Conservation (phyloP, 495 filamentous ascomycete genomes). For the Thermothielavioides terrestris region DNA sequence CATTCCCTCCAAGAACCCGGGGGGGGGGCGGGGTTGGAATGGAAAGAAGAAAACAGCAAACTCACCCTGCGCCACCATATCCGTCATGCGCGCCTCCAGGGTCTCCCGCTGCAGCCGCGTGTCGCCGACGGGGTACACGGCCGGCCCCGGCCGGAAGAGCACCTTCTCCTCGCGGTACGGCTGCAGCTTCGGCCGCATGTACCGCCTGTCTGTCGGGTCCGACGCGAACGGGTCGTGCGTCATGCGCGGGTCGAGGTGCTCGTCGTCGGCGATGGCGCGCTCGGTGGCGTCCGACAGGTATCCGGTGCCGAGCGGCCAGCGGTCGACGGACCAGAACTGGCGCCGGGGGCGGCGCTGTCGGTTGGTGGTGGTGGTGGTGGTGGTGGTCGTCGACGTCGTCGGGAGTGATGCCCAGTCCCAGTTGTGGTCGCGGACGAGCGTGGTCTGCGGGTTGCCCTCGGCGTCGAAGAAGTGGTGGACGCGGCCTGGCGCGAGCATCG, state of each 20-base stretch:
- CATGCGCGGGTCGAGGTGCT: conserved; percentile 7
- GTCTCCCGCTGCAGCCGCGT: conserved; percentile 14
- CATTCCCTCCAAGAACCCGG: too few species aligned
- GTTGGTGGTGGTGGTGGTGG: too few species aligned
- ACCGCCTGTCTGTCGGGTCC: conserved; percentile 14
- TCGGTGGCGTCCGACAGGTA: conserved; percentile 3
- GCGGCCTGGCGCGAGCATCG: conserved; percentile 20
- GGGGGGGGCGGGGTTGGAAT: too few species aligned
- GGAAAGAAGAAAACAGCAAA: neutral
- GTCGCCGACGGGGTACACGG: conserved; percentile 20
- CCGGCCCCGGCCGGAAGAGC: conserved; percentile 11
- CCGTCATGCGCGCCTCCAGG: conserved; percentile 11
- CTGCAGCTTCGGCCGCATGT: conserved; percentile 11
- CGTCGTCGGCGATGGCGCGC: neutral
- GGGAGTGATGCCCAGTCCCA: conserved; percentile 18
- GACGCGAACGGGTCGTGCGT: conserved; percentile 9
- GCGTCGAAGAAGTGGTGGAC: neutral
- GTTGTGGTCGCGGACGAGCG: conserved; percentile 10
- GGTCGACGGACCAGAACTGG: conserved; percentile 19
- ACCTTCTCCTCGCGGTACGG: conserved; percentile 14
- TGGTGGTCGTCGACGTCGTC: too few species aligned
- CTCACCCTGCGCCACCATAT: conserved; percentile 10
- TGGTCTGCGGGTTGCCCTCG: neutral
- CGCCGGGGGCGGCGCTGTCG: neutral
- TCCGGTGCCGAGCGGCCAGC: conserved; percentile 16